Conservation (phyloP, 805 yeast species). For the Debaryomyces castellii region DNA sequence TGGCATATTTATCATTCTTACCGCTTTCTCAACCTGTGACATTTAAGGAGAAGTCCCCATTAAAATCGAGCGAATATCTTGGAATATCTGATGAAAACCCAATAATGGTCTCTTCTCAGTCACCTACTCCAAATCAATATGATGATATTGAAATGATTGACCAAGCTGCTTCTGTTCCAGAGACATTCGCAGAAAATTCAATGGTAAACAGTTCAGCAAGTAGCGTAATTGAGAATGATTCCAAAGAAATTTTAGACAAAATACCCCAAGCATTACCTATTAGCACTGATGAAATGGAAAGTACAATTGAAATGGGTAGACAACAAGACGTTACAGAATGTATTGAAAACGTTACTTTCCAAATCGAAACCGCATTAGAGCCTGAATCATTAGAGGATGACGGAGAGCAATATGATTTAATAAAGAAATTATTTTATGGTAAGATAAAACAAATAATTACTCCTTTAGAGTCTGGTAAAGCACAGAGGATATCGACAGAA, state of each 20-base stretch:
- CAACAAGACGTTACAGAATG: conserved; percentile 99
- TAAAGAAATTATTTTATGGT: conserved; percentile 83
- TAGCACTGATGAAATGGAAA: conserved; percentile 64
- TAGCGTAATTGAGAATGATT: not conserved
- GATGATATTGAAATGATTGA: conserved; percentile 8
- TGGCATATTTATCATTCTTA: conserved; percentile 85
- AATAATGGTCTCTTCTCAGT: conserved; percentile 7
- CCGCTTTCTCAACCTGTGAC: conserved; percentile 68
- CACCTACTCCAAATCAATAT: conserved; percentile 1
- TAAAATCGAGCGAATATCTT: not conserved
- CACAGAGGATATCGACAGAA: conserved; percentile 48
- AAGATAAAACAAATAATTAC: conserved; percentile 74
- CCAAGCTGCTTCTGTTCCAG: conserved; percentile 1
- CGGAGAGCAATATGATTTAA: conserved; percentile 78
- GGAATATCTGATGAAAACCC: conserved; percentile 19
- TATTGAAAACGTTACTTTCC: conserved; percentile 88
- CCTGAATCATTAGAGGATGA: conserved; percentile 63
- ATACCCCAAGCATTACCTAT: conserved; percentile 29
- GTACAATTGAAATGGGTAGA: conserved; percentile 76
- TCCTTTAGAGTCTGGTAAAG: conserved; percentile 41
- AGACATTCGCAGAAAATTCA: not conserved
- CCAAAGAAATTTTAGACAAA: conserved; percentile 2
- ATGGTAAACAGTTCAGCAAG: not conserved
- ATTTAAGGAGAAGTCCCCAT: conserved; percentile 35
- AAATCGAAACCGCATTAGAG: conserved; percentile 81